These are phyloP conservation scores for Schizothecium vesticola DNA, from an alignment of 495 filamentous ascomycete species.

Conservation along the genomic window DNA sequence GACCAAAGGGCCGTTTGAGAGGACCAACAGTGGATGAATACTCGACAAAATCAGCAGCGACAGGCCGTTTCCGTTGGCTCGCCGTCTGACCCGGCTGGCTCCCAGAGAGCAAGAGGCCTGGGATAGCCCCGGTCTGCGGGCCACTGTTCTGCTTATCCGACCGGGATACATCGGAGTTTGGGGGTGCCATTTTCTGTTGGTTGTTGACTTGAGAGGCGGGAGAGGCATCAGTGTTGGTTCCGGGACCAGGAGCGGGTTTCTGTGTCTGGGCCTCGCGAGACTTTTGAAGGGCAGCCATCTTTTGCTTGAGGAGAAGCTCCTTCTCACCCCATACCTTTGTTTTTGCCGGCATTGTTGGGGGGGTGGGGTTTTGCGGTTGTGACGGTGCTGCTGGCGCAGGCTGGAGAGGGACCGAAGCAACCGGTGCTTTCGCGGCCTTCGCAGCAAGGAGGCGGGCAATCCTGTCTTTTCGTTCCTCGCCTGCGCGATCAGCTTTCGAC, in stretches of 20 bases:
- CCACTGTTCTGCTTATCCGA: neutral
- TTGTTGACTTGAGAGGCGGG: neutral
- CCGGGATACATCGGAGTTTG: neutral
- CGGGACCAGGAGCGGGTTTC: slow-evolving; percentile 1
- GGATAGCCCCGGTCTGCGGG: slow-evolving; percentile 4
- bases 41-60: slow-evolving; percentile 73
- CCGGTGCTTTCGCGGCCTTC: slow-evolving; percentile 35
- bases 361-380: slow-evolving; percentile 4
- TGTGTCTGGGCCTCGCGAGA: slow-evolving; percentile 25
- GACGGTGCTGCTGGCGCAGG: slow-evolving; percentile 5
- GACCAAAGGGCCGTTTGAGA: slow-evolving; percentile 61
- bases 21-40: slow-evolving; percentile 41
- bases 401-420: slow-evolving; percentile 2
- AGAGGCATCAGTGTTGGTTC: neutral
- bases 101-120: slow-evolving; percentile 7
- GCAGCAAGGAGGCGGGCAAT: slow-evolving; percentile 69
- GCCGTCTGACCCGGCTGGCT: slow-evolving; percentile 1
- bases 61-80: slow-evolving; percentile 65
- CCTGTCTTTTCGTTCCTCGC: slow-evolving; percentile 68
- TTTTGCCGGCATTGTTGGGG: slow-evolving; percentile 20
- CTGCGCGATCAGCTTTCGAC: slow-evolving; percentile 35
- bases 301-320: slow-evolving; percentile 41
- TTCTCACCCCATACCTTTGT: slow-evolving; percentile 38
- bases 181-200: neutral
- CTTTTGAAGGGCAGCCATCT: slow-evolving; percentile 44